A percentile compares a stretch with the other conserved stretches of the same genome.
Conservation (phyloP, 2,329 filamentous ascomycete genomes). For the Penicillium sp. region DNA sequence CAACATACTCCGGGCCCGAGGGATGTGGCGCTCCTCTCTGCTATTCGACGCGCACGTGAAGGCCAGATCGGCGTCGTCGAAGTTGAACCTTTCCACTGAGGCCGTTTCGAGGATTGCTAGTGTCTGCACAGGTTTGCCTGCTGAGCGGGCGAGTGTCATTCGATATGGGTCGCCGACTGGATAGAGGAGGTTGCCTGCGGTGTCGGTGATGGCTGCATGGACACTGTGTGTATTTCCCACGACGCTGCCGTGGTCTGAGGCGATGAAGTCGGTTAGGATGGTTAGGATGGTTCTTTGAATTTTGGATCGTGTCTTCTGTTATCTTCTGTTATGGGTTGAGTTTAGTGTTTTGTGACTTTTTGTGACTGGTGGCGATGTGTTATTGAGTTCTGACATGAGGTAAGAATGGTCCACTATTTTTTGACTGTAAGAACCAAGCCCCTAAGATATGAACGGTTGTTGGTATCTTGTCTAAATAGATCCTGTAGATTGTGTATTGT, state of each 20-base stretch:
- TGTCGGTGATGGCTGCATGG: slow-evolving; percentile 46
- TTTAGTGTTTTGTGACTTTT: too few relatives aligned
- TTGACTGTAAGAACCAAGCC: not conserved
- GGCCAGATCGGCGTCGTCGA: too few relatives aligned
- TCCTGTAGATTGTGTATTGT: not conserved
- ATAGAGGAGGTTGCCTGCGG: slow-evolving; percentile 40
- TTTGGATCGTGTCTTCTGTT: too few relatives aligned
- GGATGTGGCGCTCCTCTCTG: too few relatives aligned
- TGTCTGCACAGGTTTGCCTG: slow-evolving; percentile 49
- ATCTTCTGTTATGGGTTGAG: too few relatives aligned
- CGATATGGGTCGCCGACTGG: slow-evolving; percentile 43
- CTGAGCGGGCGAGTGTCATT: slow-evolving; percentile 46
- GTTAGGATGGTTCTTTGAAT: too few relatives aligned
- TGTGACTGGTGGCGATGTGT: not conserved
- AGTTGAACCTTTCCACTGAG: slow-evolving; percentile 32
- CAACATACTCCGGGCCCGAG: too few relatives aligned
- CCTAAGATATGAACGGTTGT: not conserved
- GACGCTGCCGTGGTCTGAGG: too few relatives aligned
- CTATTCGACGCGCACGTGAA: too few relatives aligned
- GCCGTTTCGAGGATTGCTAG: slow-evolving; percentile 47
- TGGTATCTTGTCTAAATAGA: not conserved
- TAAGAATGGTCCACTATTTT: not conserved
- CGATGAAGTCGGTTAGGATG: too few relatives aligned
- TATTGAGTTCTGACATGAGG: not conserved
- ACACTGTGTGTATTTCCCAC: slow-evolving; percentile 30